These are phyloP conservation scores for Penicillium sp. DNA, from an alignment of 2,329 filamentous ascomycete genomes.

Conservation along the genomic window DNA sequence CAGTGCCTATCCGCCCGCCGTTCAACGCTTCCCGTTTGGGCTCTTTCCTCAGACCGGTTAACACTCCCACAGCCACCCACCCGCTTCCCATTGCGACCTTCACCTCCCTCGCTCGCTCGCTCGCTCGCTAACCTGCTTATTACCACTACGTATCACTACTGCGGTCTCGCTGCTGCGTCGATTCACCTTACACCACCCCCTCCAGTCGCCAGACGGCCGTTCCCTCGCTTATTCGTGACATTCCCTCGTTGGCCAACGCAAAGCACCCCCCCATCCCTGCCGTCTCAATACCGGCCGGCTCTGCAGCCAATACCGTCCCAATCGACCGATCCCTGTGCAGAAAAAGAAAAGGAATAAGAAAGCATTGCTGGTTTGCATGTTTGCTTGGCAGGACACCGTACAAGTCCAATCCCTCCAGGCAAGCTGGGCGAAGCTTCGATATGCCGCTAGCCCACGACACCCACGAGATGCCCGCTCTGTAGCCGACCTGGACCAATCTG, in stretches of 20 bases:
- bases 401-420: constrained; percentile 12
- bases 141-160: too few species aligned
- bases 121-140: too few species aligned
- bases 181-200: not conserved
- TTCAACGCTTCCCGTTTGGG: not conserved
- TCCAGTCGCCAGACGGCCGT: not conserved
- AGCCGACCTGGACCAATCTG: constrained; percentile 33
- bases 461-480: constrained; percentile 36
- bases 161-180: not conserved
- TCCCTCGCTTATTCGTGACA: constrained; percentile 1
- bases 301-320: not conserved
- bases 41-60: not conserved
- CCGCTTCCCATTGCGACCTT: not conserved
- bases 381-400: not conserved
- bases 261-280: not conserved
- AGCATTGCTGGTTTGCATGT: not conserved
- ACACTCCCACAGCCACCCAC: not conserved
- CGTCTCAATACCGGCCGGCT: not conserved
- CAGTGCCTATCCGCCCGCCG: not conserved
- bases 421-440: constrained; percentile 18
- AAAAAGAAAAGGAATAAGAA: not conserved
- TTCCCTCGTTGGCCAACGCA: not conserved
- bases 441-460: constrained; percentile 34
- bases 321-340: not conserved
- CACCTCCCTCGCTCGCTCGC: not conserved